Conservation (phyloP, 306 rosid genomes). For the Cercis canadensis region DNA sequence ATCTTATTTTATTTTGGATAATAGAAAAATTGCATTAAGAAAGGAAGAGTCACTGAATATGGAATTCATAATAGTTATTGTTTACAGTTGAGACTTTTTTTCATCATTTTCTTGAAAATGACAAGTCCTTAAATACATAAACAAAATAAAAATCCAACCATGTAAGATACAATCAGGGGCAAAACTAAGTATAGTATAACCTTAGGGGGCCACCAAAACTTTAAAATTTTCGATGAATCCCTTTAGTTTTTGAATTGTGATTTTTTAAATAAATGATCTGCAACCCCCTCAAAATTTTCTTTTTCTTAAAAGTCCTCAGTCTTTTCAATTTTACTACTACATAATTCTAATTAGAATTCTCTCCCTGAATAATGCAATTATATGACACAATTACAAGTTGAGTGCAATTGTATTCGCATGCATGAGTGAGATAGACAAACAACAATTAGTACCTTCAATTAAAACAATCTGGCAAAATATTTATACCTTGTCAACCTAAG, state of each 20-base stretch:
- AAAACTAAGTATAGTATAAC: neutral
- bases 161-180: conserved; percentile 17
- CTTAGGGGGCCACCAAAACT: no score
- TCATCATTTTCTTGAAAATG: conserved; percentile 6
- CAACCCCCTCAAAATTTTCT: no score
- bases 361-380: neutral
- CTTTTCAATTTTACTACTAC: conserved; percentile 7
- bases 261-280: no score
- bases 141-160: conserved; percentile 27
- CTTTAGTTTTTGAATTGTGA: no score
- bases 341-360: conserved; percentile 25
- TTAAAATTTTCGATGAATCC: no score
- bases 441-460: conserved; percentile 4
- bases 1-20: no score
- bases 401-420: conserved; percentile 27
- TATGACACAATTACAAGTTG: conserved; percentile 34
- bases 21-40: no score
- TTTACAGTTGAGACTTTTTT: conserved; percentile 9
- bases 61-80: conserved; percentile 26
- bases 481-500: conserved; percentile 27
- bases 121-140: no score
- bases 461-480: neutral
- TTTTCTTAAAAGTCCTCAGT: no score
- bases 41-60: neutral
- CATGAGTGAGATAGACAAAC: conserved; percentile 24